Evolutionary conservation across 805 yeast genomes (phyloP).

Genomic region (Schwanniomyces yamadae): DNA sequence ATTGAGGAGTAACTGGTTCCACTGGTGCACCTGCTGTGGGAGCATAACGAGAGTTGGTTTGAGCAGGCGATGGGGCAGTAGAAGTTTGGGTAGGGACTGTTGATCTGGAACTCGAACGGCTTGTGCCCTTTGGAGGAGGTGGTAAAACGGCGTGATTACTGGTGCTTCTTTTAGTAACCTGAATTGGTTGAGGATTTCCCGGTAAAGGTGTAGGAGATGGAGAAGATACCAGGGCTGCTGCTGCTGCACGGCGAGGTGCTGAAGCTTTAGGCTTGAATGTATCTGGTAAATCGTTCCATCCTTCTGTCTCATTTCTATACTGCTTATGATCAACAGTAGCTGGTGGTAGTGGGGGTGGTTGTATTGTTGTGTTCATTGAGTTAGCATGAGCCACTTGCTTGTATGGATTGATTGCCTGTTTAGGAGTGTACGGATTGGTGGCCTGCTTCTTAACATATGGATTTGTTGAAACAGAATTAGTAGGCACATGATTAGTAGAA

Average conservation of each 20-base stretch:
- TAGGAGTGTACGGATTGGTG: conserved; percentile 21
- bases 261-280: conserved; percentile 41
- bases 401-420: conserved; percentile 20
- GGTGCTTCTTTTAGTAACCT: conserved; percentile 18
- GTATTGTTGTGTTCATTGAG: conserved; percentile 9
- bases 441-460: conserved; percentile 30
- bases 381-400: conserved; percentile 19
- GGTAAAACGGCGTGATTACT: conserved; percentile 22
- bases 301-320: conserved; percentile 53
- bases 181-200: conserved; percentile 19
- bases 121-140: conserved; percentile 28
- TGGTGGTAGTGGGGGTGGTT: conserved; percentile 22
- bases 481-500: conserved; percentile 12
- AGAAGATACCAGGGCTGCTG: conserved; percentile 29
- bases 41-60: conserved; percentile 33
- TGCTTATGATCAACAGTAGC: neutral
- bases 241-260: conserved; percentile 47
- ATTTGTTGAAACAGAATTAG: conserved; percentile 27
- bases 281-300: conserved; percentile 72
- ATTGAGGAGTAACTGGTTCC: conserved; percentile 24
- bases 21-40: conserved; percentile 19
- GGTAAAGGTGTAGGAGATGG: conserved; percentile 24
- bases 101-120: conserved; percentile 24
- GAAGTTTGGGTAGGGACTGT: conserved; percentile 12
- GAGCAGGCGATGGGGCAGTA: conserved; percentile 18